Conservation (phyloP, 768 basidiomycete genomes). For the Paxillus involutus region DNA sequence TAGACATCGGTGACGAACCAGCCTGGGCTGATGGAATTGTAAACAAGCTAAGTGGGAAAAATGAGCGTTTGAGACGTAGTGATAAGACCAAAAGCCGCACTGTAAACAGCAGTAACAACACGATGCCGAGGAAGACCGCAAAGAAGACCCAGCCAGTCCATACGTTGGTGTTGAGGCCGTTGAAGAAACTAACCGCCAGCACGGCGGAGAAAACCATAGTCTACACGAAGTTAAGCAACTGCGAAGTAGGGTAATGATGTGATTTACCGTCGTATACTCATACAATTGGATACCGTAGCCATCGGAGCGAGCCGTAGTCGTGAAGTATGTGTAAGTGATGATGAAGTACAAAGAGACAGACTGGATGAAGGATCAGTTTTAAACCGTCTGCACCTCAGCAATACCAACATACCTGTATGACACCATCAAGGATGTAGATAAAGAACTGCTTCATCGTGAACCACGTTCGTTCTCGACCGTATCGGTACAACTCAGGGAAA, state of each 20-base stretch:
- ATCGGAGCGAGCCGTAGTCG: constrained; percentile 72
- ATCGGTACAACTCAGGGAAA: constrained; percentile 85
- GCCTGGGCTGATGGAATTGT: constrained; percentile 79
- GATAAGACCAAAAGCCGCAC: constrained; percentile 39
- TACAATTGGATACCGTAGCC: constrained; percentile 72
- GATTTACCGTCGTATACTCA: constrained; percentile 80
- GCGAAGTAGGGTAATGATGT: background rate
- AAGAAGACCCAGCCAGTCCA: constrained; percentile 97
- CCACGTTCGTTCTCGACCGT: constrained; percentile 80
- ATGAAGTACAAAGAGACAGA: constrained; percentile 91
- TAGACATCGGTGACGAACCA: constrained; percentile 71
- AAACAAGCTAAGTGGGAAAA: constrained; percentile 58
- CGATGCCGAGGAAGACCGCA: constrained; percentile 77
- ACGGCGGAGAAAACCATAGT: constrained; percentile 87
- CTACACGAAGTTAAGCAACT: constrained; percentile 35
- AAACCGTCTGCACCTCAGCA: background rate
- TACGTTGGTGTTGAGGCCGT: constrained; percentile 82
- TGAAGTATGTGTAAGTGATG: constrained; percentile 74
- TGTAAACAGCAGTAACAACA: constrained; percentile 76
- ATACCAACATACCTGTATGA: constrained; percentile 63
- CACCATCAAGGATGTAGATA: constrained; percentile 85
- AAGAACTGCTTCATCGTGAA: constrained; percentile 77
- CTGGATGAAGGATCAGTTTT: constrained; percentile 38
- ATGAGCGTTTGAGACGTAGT: constrained; percentile 4
- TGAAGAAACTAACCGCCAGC: constrained; percentile 78